A percentile compares a stretch with the other conserved stretches of the same genome.
phyloP scores from a whole-genome alignment of 1,284 basidiomycete genomes.

The Sporisorium graminicola region DNA sequence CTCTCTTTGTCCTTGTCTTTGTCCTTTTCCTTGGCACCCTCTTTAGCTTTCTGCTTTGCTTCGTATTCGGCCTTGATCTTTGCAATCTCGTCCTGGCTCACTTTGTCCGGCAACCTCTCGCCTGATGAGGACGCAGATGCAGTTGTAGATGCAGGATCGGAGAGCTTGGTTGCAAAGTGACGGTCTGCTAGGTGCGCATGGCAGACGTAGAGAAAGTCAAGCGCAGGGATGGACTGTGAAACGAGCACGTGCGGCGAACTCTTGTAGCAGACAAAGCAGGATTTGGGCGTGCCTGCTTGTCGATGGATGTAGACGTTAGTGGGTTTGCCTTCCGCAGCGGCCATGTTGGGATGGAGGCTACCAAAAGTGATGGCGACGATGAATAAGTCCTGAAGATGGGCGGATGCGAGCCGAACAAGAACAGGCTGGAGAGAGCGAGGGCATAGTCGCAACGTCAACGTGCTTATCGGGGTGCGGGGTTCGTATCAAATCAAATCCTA shows the following conservation, averaged over 20 bases:
- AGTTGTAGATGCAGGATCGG: constrained; percentile 16
- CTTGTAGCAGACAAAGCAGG: constrained; percentile 59
- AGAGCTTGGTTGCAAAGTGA: constrained; percentile 53
- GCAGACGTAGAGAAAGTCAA: constrained; percentile 64
- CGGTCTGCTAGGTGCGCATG: constrained; percentile 55
- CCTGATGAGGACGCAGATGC: constrained; percentile 1
- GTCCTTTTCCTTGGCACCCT: constrained; percentile 30
- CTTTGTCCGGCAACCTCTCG: constrained; percentile 44
- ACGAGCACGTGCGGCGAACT: constrained; percentile 56
- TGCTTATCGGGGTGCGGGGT: background rate
- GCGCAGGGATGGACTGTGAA: constrained; percentile 45
- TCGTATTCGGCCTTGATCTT: constrained; percentile 58
- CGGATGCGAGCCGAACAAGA: background rate
- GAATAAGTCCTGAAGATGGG: background rate
- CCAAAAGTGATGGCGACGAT: background rate
- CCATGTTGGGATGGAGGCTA: background rate
- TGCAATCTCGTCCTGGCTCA: constrained; percentile 54
- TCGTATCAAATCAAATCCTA: background rate
- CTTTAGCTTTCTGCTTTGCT: constrained; percentile 35
- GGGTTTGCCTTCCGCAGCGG: constrained; percentile 21
- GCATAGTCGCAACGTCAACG: background rate
- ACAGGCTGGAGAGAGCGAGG: background rate
- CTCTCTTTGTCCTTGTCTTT: constrained; percentile 27
- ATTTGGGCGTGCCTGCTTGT: constrained; percentile 52
- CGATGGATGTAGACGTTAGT: constrained; percentile 59